These are phyloP conservation scores for Boletus semigastroideus DNA, from an alignment of 1,284 basidiomycete species.

Conservation along the genomic window DNA sequence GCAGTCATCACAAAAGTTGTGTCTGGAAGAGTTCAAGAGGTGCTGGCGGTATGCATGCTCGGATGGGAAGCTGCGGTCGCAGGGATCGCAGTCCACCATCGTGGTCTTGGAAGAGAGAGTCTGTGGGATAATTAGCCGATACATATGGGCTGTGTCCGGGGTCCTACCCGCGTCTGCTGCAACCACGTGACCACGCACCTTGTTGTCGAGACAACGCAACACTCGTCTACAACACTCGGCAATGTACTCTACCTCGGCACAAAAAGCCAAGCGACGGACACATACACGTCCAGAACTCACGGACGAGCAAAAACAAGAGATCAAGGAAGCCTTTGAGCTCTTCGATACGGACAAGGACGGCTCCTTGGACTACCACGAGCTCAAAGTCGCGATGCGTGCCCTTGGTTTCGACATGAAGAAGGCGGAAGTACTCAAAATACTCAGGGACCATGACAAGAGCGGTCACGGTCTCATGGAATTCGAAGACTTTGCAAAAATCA, in stretches of 20 bases:
- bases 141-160: constrained; percentile 16
- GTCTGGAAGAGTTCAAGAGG: constrained; percentile 17
- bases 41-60: constrained; percentile 26
- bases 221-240: neutral
- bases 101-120: neutral
- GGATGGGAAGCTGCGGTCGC: constrained; percentile 15
- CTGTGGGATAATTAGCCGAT: neutral
- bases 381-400: constrained; percentile 98
- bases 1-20: constrained; percentile 25
- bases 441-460: constrained; percentile 90
- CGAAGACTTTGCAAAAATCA: constrained; percentile 93
- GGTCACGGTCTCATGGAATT: constrained; percentile 93
- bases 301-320: constrained; percentile 96
- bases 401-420: constrained; percentile 98
- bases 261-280: constrained; percentile 70
- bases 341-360: constrained; percentile 99
- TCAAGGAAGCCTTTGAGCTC: constrained; percentile 98
- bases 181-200: constrained; percentile 24
- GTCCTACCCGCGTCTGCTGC: constrained; percentile 29
- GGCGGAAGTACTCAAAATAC: constrained; percentile 93
- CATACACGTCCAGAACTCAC: constrained; percentile 78
- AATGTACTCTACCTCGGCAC: constrained; percentile 74
- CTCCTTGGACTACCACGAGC: constrained; percentile 95
- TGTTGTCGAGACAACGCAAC: neutral
- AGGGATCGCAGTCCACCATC: constrained; percentile 16